Evolutionary conservation across 177 flowering plant species (phyloP).

Genomic region (Vitis hybrid): DNA sequence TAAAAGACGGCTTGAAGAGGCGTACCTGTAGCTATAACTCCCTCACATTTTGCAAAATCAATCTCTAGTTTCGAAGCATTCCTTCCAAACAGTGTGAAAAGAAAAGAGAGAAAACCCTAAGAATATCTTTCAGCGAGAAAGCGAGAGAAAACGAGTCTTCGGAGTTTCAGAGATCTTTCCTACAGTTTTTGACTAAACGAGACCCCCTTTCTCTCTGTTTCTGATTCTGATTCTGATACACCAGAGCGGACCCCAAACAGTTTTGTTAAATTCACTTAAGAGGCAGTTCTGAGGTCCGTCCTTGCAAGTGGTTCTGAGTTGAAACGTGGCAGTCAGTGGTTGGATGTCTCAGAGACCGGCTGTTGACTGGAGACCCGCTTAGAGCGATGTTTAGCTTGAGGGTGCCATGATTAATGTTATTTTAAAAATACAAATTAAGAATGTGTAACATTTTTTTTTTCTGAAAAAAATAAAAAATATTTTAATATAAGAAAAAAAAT

Average conservation of each 20-base stretch:
- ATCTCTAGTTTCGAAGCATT: background rate
- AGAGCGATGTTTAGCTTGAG: too few species aligned
- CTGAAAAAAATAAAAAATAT: too few species aligned
- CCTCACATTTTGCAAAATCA: conserved; percentile 10
- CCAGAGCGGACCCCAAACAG: conserved; percentile 15
- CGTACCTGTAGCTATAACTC: conserved; percentile 9
- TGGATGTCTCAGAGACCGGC: background rate
- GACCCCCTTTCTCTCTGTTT: background rate
- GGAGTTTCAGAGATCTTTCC: conserved; percentile 7
- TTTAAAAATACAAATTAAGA: too few species aligned
- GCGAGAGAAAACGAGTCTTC: conserved; percentile 1
- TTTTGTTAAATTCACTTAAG: conserved; percentile 14
- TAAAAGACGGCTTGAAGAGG: background rate
- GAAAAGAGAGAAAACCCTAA: background rate
- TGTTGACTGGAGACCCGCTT: conserved; percentile 8
- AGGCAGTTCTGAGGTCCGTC: conserved; percentile 17
- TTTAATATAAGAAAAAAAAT: too few species aligned
- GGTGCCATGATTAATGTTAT: too few species aligned
- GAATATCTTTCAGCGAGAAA: background rate
- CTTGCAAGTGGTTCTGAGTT: background rate
- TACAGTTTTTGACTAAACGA: background rate
- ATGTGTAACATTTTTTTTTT: too few species aligned
- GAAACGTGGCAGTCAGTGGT: conserved; percentile 12
- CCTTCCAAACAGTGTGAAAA: background rate
- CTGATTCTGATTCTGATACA: background rate